Evolutionary conservation across 768 basidiomycete species (phyloP).

Genomic region (Russula vinacea): DNA sequence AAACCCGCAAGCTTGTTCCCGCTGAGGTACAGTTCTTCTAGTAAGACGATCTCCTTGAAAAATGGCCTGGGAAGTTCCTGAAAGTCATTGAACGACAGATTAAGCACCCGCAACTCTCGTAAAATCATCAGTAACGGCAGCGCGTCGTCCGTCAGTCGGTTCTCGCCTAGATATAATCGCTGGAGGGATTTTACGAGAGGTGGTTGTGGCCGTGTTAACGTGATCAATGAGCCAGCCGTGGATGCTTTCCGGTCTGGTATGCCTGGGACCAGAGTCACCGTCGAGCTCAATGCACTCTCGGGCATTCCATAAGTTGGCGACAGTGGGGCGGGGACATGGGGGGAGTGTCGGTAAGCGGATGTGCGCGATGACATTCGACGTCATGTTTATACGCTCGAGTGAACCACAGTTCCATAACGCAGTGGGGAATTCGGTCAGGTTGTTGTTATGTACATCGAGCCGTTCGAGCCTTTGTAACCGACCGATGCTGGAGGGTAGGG

Average conservation of each 20-base stretch:
- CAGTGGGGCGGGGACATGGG: conserved; percentile 32
- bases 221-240: conserved; percentile 33
- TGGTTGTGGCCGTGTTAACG: conserved; percentile 39
- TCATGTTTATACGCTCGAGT: conserved; percentile 73
- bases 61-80: conserved; percentile 80
- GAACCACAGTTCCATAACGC: conserved; percentile 81
- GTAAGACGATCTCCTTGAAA: conserved; percentile 61
- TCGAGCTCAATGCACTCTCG: conserved; percentile 24
- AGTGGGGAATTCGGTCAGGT: conserved; percentile 68
- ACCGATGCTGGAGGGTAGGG: conserved; percentile 74
- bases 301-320: background rate
- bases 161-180: conserved; percentile 86
- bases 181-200: conserved; percentile 71
- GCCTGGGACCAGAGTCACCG: conserved; percentile 12
- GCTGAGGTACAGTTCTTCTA: conserved; percentile 88
- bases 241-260: conserved; percentile 47
- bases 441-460: conserved; percentile 91
- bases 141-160: conserved; percentile 75
- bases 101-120: conserved; percentile 75
- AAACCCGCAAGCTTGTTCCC: conserved; percentile 92
- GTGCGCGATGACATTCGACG: conserved; percentile 75
- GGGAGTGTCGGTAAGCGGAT: conserved; percentile 60
- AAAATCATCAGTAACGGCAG: conserved; percentile 73
- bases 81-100: conserved; percentile 93
- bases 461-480: conserved; percentile 66